Evolutionary conservation across 2,329 filamentous ascomycete species (phyloP).

Genomic region (Pyrenophora tritici-repentis): DNA sequence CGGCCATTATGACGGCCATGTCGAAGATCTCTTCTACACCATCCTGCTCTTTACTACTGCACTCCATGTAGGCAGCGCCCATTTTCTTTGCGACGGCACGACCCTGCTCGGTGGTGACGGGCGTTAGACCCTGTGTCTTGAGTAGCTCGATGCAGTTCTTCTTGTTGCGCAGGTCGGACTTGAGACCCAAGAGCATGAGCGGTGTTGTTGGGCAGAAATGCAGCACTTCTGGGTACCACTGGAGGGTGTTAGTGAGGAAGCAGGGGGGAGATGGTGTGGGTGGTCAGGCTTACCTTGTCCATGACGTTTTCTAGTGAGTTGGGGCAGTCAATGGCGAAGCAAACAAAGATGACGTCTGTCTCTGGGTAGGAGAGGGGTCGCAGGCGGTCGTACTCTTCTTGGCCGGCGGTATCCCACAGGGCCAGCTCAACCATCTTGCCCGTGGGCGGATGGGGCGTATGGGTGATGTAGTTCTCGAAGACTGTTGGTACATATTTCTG

Average conservation of each 20-base stretch:
- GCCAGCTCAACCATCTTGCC: conserved; percentile 96
- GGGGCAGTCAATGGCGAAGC: conserved; percentile 98
- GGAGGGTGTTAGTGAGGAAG: conserved; percentile 34
- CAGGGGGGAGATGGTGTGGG: not conserved
- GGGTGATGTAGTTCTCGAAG: conserved; percentile 99
- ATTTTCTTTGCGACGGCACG: conserved; percentile 88
- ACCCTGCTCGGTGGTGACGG: conserved; percentile 90
- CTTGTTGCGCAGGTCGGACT: conserved; percentile 94
- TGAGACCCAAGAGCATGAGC: conserved; percentile 92
- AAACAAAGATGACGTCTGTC: conserved; percentile 96
- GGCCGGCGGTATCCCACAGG: conserved; percentile 96
- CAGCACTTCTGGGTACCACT: conserved; percentile 99
- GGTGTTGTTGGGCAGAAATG: conserved; percentile 99
- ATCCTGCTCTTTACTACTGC: conserved; percentile 95
- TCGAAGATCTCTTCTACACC: conserved; percentile 98
- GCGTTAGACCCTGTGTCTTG: conserved; percentile 95
- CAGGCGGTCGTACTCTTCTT: conserved; percentile 97
- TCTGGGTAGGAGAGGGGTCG: conserved; percentile 96
- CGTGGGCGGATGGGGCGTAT: conserved; percentile 82
- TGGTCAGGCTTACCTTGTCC: conserved; percentile 76
- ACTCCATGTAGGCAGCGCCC: conserved; percentile 95
- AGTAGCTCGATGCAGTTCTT: conserved; percentile 97
- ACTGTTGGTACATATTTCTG: conserved; percentile 99
- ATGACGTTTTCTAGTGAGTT: conserved; percentile 98
- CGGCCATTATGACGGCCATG: conserved; percentile 84